Conservation (phyloP, 768 basidiomycete species). For the Leucogyrophana mollusca region DNA sequence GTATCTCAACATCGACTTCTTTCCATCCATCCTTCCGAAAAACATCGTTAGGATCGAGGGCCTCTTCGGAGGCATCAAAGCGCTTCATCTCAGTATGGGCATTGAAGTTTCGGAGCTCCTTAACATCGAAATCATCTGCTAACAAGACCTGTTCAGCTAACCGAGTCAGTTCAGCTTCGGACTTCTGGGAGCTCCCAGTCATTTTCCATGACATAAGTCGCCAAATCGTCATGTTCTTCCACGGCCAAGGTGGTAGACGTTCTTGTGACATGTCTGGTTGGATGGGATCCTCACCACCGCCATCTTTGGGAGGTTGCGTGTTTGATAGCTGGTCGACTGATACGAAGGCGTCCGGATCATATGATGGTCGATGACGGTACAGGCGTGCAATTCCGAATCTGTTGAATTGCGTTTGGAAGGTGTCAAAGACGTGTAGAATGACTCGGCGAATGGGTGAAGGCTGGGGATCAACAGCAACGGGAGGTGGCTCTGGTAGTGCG, state of each 20-base stretch:
- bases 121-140: slow-evolving; percentile 2
- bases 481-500: slow-evolving; percentile 12
- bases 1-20: slow-evolving; percentile 18
- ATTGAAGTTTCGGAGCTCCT: slow-evolving; percentile 16
- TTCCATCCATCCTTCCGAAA: slow-evolving; percentile 7
- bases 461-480: background rate
- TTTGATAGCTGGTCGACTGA: background rate
- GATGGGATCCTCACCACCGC: background rate
- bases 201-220: slow-evolving; percentile 15
- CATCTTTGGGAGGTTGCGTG: background rate
- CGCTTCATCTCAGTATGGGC: slow-evolving; percentile 6
- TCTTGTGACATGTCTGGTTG: background rate
- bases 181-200: slow-evolving; percentile 5
- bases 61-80: slow-evolving; percentile 10
- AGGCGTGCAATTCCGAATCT: slow-evolving; percentile 10
- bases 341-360: background rate
- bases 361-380: slow-evolving; percentile 9
- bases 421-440: slow-evolving; percentile 14
- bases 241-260: slow-evolving; percentile 11
- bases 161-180: slow-evolving; percentile 4
- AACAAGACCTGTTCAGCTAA: slow-evolving; percentile 6
- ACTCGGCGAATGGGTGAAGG: slow-evolving; percentile 3
- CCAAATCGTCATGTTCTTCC: slow-evolving; percentile 9
- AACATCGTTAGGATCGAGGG: background rate
- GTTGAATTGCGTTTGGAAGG: slow-evolving; percentile 10